These are phyloP conservation scores for Cystobasidium pallidum DNA, from an alignment of 1,284 basidiomycete genomes.

Conservation along the genomic window DNA sequence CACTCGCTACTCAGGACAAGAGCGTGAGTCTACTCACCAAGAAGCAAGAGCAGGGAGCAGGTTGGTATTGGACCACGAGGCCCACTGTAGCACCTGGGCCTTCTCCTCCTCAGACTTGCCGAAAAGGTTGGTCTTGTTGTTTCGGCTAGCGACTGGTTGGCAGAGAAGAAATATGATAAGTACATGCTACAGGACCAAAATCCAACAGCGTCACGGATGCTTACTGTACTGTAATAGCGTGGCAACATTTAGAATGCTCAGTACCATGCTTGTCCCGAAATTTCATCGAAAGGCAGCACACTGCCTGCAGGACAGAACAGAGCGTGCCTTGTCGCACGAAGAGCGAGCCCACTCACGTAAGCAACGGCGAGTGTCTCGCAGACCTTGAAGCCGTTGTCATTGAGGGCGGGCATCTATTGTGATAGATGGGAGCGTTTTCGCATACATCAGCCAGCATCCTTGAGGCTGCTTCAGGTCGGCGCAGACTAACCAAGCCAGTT, in stretches of 20 bases:
- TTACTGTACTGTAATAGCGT: conserved; percentile 56
- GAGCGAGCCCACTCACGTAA: conserved; percentile 67
- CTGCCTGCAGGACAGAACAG: not conserved
- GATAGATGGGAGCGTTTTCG: no score
- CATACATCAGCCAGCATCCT: not conserved
- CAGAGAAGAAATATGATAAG: not conserved
- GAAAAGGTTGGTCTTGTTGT: conserved; percentile 50
- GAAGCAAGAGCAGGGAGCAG: conserved; percentile 1
- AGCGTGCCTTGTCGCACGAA: conserved; percentile 25
- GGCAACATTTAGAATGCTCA: conserved; percentile 55
- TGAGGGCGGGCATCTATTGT: conserved; percentile 79
- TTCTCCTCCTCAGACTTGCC: conserved; percentile 49
- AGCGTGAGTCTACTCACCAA: conserved; percentile 52
- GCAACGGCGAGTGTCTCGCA: conserved; percentile 81
- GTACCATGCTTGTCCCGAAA: conserved; percentile 1
- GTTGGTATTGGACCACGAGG: conserved; percentile 43
- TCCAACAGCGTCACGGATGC: not conserved
- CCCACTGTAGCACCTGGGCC: conserved; percentile 51
- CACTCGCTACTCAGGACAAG: not conserved
- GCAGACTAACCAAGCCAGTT: conserved; percentile 42
- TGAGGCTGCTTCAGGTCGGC: not conserved
- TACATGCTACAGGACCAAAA: not conserved
- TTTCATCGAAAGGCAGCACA: not conserved
- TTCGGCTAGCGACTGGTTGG: conserved; percentile 29
- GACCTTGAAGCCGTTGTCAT: conserved; percentile 76